A percentile compares a stretch with the other conserved stretches of the same genome.
Evolutionary conservation across 2,329 filamentous ascomycete genomes (phyloP).

Genomic region (Pseudopithomyces chartarum): DNA sequence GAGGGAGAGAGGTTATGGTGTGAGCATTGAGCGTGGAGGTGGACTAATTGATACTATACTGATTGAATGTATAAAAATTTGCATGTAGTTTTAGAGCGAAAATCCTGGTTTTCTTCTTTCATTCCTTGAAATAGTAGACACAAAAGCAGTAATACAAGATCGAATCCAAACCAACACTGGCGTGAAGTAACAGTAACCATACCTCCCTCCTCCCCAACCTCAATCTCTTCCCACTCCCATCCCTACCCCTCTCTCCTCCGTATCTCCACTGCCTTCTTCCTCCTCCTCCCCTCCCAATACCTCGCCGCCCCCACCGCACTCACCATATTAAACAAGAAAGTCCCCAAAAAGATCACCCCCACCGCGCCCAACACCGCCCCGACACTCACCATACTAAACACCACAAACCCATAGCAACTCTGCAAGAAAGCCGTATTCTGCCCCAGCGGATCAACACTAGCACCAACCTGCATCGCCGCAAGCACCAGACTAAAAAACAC

Average conservation of each 20-base stretch:
- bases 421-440: slow-evolving; percentile 27
- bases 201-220: too few species aligned
- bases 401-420: slow-evolving; percentile 40
- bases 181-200: too few species aligned
- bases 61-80: too few species aligned
- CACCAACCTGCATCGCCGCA: slow-evolving; percentile 46
- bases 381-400: slow-evolving; percentile 42
- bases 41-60: too few species aligned
- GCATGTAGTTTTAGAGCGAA: too few species aligned
- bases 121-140: too few species aligned
- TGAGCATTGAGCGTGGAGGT: too few species aligned
- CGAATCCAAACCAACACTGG: too few species aligned
- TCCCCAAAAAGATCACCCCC: slow-evolving; percentile 31
- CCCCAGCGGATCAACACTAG: slow-evolving; percentile 28
- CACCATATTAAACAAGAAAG: slow-evolving; percentile 45
- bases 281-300: slow-evolving; percentile 42
- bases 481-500: slow-evolving; percentile 45
- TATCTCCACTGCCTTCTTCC: slow-evolving; percentile 15
- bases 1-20: too few species aligned
- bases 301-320: slow-evolving; percentile 37
- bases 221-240: not conserved
- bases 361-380: slow-evolving; percentile 33
- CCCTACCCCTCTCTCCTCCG: slow-evolving; percentile 4
- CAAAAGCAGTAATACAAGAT: too few species aligned
- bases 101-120: too few species aligned